Evolutionary conservation across 1,139 yeast species (phyloP), one percentile per base, ranked within the genome.

Genomic region (Yarrowia galli): DNA sequence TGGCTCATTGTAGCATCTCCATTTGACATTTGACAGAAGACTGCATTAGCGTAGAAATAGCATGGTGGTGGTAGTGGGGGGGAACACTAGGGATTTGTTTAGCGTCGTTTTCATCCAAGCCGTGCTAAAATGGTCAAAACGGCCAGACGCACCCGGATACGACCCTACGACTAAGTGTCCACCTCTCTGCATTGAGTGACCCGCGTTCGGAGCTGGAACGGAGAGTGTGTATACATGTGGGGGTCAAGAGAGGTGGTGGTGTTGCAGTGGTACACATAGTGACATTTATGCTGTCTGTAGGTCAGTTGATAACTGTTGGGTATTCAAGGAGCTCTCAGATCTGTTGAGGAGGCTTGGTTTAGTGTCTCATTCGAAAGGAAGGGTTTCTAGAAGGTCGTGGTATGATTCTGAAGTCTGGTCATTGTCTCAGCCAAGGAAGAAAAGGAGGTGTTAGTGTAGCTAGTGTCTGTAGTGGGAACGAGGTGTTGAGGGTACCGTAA

Each of bases 71-170:
- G 42, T 3, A 4, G 7, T 20, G 3, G 58, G 18, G 42, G 42
- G 43, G n/a, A n/a, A n/a, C 28, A 3, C 58, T 51, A 51, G 43
- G 7, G 6, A 3, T 0, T 15, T 35, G 15, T 51, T n/a, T 35
- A 36, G 42, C 16, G 15, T 16, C n/a, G n/a, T n/a, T n/a, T n/a
- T n/a, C n/a, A n/a, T n/a, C 18, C 8, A 28, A 48, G 28, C 38
- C 12, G n/a, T 23, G n/a, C 54, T 49, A 49, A 49, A 32, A 10
- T 28, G 23, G 54, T 28, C 38, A 1, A 28, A 49, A 49, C 54
- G 54, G 54, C 38, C 10, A 10, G 6, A 12, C 9, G 43, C 42
- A 16, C 8, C 13, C 18, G 42, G 18, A 51, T 51, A 36, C 43
- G 6, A 51, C 58, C 28, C 58, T 51, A 7, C 15, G n/a, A n/a